These are phyloP conservation scores for Sarocladium brachiariae DNA, from an alignment of 2,329 filamentous ascomycete genomes.

Conservation along the genomic window DNA sequence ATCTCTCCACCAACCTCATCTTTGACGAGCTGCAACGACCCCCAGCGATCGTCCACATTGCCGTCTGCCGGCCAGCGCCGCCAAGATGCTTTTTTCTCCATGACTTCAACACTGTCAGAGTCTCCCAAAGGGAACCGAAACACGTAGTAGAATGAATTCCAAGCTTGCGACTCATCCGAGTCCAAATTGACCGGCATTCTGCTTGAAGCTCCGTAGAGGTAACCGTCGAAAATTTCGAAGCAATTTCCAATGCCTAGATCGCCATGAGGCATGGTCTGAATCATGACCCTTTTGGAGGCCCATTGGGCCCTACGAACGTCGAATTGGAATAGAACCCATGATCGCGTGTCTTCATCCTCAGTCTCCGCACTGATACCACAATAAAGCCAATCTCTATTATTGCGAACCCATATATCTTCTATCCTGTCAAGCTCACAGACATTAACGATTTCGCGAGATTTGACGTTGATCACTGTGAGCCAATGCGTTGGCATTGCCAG, in stretches of 20 bases:
- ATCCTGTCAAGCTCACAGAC: slow-evolving; percentile 7
- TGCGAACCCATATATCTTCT: slow-evolving; percentile 10
- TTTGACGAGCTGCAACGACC: slow-evolving; percentile 5
- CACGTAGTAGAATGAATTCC: slow-evolving; percentile 6
- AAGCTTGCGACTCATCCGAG: neutral
- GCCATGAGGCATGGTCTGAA: neutral
- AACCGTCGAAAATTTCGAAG: slow-evolving; percentile 11
- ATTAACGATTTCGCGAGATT: neutral
- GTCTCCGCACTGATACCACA: slow-evolving; percentile 6
- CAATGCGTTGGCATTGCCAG: neutral
- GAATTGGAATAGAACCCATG: slow-evolving; percentile 4
- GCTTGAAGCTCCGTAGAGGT: slow-evolving; percentile 10
- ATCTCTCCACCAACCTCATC: slow-evolving; percentile 5
- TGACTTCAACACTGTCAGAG: neutral
- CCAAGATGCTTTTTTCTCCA: neutral
- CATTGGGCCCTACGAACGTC: neutral
- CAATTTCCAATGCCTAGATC: neutral
- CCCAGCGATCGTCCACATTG: slow-evolving; percentile 5
- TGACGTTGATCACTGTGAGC: neutral
- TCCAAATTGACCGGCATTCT: neutral
- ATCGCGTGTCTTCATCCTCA: neutral
- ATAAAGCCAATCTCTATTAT: slow-evolving; percentile 9
- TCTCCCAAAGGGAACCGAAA: slow-evolving; percentile 4
- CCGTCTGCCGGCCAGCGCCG: slow-evolving; percentile 7
- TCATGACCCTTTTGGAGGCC: neutral